phyloP scores from a whole-genome alignment of 345 rosid species.

The Mercurialis annua region DNA sequence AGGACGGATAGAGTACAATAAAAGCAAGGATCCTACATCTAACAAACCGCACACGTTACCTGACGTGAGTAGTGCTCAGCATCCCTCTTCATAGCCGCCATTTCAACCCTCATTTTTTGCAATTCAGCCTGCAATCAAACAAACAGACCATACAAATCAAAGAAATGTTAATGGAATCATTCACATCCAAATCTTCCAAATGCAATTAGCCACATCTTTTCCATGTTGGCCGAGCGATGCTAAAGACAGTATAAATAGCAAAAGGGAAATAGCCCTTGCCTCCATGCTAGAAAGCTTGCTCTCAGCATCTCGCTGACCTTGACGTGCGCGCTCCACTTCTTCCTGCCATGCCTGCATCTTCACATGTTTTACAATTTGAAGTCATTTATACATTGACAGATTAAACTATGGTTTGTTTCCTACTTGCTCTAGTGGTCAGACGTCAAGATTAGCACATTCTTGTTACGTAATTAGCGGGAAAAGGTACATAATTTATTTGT shows the following conservation, averaged over 20 bases:
- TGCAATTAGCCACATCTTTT: not conserved
- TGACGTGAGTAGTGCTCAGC: slow-evolving; percentile 99
- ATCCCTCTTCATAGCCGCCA: slow-evolving; percentile 99
- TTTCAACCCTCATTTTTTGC: slow-evolving; percentile 94
- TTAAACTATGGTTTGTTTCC: not conserved
- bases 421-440: slow-evolving; percentile 2
- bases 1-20: too few relatives aligned
- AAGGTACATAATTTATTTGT: not conserved
- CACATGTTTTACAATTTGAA: slow-evolving; percentile 11
- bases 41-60: slow-evolving; percentile 41
- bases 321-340: slow-evolving; percentile 93
- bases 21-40: slow-evolving; percentile 8
- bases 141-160: slow-evolving; percentile 1
- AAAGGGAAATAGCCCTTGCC: slow-evolving; percentile 43
- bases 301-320: slow-evolving; percentile 93
- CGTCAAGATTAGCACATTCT: slow-evolving; percentile 5
- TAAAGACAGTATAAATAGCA: slow-evolving; percentile 1
- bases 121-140: slow-evolving; percentile 69
- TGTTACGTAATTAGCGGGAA: not conserved
- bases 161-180: not conserved
- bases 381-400: slow-evolving; percentile 8
- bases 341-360: slow-evolving; percentile 97
- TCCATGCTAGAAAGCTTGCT: slow-evolving; percentile 84
- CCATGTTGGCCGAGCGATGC: not conserved
- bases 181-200: too few relatives aligned